Base-by-base conservation (phyloP, 2,329 filamentous ascomycete species). In the Pseudocercospora eumusae region DNA sequence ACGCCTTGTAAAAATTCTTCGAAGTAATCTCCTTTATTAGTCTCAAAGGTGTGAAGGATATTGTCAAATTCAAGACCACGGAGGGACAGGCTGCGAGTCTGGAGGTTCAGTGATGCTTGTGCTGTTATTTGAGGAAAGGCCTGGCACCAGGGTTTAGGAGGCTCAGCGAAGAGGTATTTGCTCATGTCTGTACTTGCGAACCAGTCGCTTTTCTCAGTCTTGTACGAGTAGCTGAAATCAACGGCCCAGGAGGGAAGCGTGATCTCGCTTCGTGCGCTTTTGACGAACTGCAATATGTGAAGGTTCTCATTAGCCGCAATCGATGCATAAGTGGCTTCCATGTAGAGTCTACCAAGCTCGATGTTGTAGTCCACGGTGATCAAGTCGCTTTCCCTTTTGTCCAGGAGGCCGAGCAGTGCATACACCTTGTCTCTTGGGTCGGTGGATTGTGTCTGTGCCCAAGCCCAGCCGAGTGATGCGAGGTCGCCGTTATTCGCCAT, bases 401-500 rank as follows among this genome's bases (percentile, higher is more conserved):
- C 47, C 20, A 42, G n/a, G 13, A 55, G 23, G 11, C 60, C 50
- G 6, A 63, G 60, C 23, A 63, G 20, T 27, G 56, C 60, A 42
- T 47, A 63, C 9, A 63, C 50, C n/a, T 58, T 57, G 49, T 63
- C 60, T 52, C 40, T 55, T 20, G 56, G 47, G 11, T 63, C 60
- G 33, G 2, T 36, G 11, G 33, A 36, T 36, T 36, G 33, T 36
- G 33, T 36, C 33, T 36, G 33, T 13, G 33, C 33, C 33, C 33
- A 36, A 15, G 33, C 4, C 33, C 33, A 36, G 33, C 33, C 33
- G 33, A 36, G 15, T 36, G 33, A 36, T 3, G 33, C 33, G 13
- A 36, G 33, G 33, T 36, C 33, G 15, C 33, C 33, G 33, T 36
- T 36, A 8, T 36, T 36, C 9, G 33, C 33, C 33, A 36, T 7